Evolutionary conservation across 495 filamentous ascomycete genomes (phyloP).

Genomic region (Tuber calosporum): DNA sequence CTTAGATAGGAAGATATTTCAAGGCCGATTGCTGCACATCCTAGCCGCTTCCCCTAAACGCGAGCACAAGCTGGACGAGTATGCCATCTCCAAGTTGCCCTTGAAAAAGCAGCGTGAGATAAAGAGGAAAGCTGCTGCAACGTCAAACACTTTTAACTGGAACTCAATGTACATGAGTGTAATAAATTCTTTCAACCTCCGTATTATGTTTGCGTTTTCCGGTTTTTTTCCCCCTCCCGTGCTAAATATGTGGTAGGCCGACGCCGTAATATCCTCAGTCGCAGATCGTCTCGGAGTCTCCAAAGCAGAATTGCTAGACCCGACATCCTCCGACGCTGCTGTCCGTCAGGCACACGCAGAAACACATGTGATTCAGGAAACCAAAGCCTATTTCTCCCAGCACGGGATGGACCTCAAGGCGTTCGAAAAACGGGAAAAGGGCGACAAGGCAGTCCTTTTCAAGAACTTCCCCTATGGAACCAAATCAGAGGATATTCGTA

Average conservation of each 20-base stretch:
- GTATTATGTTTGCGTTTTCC: not conserved
- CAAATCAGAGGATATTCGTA: slow-evolving; percentile 57
- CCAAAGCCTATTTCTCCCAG: slow-evolving; percentile 76
- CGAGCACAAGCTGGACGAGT: slow-evolving; percentile 75
- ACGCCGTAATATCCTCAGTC: slow-evolving; percentile 88
- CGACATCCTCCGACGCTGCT: slow-evolving; percentile 84
- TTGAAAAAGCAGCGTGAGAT: slow-evolving; percentile 89
- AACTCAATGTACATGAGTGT: slow-evolving; percentile 97
- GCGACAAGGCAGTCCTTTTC: slow-evolving; percentile 79
- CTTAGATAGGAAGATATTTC: slow-evolving; percentile 74
- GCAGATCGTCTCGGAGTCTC: slow-evolving; percentile 77
- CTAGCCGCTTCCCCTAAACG: slow-evolving; percentile 73
- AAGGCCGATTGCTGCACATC: slow-evolving; percentile 85
- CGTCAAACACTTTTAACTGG: slow-evolving; percentile 80
- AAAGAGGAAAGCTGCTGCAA: slow-evolving; percentile 69
- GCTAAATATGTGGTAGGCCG: slow-evolving; percentile 48
- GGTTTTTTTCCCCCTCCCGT: not conserved
- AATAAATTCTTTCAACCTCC: slow-evolving; percentile 31
- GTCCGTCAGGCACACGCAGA: slow-evolving; percentile 96
- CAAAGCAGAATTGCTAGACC: slow-evolving; percentile 86
- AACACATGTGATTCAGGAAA: slow-evolving; percentile 92
- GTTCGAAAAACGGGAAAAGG: slow-evolving; percentile 74
- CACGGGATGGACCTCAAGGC: slow-evolving; percentile 86
- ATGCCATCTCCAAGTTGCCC: slow-evolving; percentile 75
- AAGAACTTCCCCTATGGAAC: slow-evolving; percentile 91